These are phyloP conservation scores for Trichoderma gracile DNA, from an alignment of 2,329 filamentous ascomycete genomes.

Conservation along the genomic window DNA sequence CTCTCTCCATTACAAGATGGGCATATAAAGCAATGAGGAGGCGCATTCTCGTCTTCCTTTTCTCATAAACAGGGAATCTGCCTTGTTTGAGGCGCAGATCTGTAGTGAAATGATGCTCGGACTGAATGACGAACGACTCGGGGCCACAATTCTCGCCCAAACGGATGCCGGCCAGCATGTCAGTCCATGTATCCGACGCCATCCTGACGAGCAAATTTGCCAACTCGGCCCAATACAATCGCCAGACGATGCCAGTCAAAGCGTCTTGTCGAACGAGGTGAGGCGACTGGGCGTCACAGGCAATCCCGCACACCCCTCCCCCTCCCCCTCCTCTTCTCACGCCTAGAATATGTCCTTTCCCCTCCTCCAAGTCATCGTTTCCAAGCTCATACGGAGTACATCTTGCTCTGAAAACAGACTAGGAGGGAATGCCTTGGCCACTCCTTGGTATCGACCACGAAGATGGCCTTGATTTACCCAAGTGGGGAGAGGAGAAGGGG, in stretches of 20 bases:
- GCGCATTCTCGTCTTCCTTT: not conserved
- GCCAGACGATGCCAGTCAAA: not conserved
- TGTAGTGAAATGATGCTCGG: not conserved
- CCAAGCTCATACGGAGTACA: constrained; percentile 21
- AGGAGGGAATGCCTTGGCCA: constrained; percentile 10
- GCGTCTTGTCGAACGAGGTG: not conserved
- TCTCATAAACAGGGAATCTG: not conserved
- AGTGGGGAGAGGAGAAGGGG: constrained; percentile 10
- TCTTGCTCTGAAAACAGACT: not conserved
- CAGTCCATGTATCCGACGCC: not conserved
- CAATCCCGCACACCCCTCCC: not conserved
- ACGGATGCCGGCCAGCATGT: constrained; percentile 1
- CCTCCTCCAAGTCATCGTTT: not conserved
- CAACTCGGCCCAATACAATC: constrained; percentile 8
- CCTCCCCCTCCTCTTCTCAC: not conserved
- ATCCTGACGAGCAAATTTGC: not conserved
- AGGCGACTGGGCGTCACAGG: too few species aligned
- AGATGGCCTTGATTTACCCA: constrained; percentile 8
- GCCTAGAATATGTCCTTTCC: not conserved
- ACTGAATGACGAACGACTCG: not conserved
- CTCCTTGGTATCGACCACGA: constrained; percentile 8
- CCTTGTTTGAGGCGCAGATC: constrained; percentile 18
- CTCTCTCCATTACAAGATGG: not conserved
- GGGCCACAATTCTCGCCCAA: not conserved
- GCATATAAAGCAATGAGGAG: constrained; percentile 10